Evolutionary conservation across 75 land plant genomes (phyloP), one percentile per base, ranked within the genome.

Genomic region (Pinus tabuliformis): DNA sequence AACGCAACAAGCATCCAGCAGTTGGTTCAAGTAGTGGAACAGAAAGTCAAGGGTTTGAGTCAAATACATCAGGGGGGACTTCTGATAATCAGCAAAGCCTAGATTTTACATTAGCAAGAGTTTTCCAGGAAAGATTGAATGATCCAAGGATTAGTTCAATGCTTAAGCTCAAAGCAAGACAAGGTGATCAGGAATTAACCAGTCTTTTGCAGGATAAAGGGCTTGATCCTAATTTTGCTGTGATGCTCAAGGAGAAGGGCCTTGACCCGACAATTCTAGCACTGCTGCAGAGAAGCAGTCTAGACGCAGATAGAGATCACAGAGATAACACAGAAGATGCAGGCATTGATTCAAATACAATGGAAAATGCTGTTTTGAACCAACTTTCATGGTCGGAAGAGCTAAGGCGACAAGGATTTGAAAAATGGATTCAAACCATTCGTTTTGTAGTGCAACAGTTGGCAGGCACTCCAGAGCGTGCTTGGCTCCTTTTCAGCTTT

Each of bases 261-360:
- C 83, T 97, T 79, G 99, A 97, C 81, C 99, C 99, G 70, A 96
- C 92, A 39, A 91, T 97, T 68, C 76, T 97, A 60, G 92, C 98
- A 62, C 82, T 97, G 77, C 79, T 97, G 71, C 96, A 97, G 82
- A 84, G 99, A 75, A 89, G 99, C 77, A 97, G 99, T 84, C 86
- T 97, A 58, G 99, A 97, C 90, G 99, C 99, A 58, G 99, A 93
- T 78, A 95, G 98, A 73, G 99, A 97, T 77, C 92, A 92, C 73
- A 78, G 87, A 57, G 98, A 90, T 59, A 88, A 90, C 75, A 86
- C 79, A 60, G 93, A 88, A 77, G 81, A 75, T 60, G 80, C 79
- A 22, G 78, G 79, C 37, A 56, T 82, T 62, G 96, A 91, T 21
- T 80, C 87, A 22, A 91, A 83, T 79, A 84, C 83, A 73, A 57